Conservation (phyloP, 1,284 basidiomycete genomes). For the Irpex rosettiformis region DNA sequence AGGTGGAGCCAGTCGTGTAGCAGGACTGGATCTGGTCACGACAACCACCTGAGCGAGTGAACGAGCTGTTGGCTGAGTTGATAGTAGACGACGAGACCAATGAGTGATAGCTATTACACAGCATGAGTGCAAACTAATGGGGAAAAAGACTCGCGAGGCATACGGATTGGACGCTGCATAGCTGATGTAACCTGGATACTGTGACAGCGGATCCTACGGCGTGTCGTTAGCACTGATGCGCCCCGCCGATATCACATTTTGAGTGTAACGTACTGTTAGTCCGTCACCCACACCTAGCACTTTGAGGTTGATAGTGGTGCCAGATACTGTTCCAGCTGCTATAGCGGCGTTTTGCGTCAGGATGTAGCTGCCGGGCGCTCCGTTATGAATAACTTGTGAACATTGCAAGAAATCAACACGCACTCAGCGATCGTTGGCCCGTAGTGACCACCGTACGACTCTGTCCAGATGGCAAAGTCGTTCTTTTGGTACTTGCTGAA, state of each 20-base stretch:
- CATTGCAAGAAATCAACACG: constrained; percentile 15
- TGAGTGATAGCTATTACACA: constrained; percentile 41
- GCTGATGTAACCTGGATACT: constrained; percentile 53
- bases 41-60: constrained; percentile 45
- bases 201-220: constrained; percentile 48
- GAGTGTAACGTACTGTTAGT: constrained; percentile 42
- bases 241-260: constrained; percentile 3
- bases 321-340: constrained; percentile 42
- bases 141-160: constrained; percentile 4
- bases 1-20: constrained; percentile 42
- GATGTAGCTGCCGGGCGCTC: constrained; percentile 41
- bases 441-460: constrained; percentile 66
- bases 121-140: neutral
- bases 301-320: constrained; percentile 55
- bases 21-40: constrained; percentile 50
- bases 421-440: constrained; percentile 60
- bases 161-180: constrained; percentile 51
- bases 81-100: constrained; percentile 42
- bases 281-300: constrained; percentile 62
- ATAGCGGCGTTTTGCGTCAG: constrained; percentile 58
- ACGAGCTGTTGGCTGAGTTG: constrained; percentile 39
- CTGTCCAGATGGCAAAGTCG: constrained; percentile 60
- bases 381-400: neutral
- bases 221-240: constrained; percentile 3
- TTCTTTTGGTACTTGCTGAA: constrained; percentile 50